Evolutionary conservation across 257 asterid genomes (phyloP).

Genomic region (Solanum dulcamara): DNA sequence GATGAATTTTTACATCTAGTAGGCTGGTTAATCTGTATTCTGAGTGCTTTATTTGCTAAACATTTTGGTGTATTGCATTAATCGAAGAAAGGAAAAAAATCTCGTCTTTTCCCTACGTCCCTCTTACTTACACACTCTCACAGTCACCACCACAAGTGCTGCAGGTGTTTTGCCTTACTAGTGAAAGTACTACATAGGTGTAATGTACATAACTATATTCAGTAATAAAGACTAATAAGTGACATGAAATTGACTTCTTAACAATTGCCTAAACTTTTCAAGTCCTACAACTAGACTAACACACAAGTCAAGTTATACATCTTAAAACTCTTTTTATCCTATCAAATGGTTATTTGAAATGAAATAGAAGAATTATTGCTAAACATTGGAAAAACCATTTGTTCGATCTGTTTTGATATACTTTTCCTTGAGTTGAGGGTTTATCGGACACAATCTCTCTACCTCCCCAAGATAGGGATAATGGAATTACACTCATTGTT

Average conservation of each 20-base stretch:
- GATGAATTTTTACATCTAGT: neutral
- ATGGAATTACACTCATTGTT: no score
- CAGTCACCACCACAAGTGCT: neutral
- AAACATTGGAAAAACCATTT: neutral
- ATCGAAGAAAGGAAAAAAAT: neutral
- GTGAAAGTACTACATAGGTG: neutral
- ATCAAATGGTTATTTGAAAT: neutral
- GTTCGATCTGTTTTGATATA: neutral
- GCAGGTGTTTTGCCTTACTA: neutral
- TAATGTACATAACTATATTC: no score
- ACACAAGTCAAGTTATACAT: neutral
- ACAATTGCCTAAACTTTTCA: neutral
- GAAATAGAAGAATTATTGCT: neutral
- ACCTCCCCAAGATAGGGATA: neutral
- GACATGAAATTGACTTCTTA: neutral
- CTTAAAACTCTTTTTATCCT: neutral
- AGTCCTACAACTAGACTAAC: neutral
- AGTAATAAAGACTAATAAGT: neutral
- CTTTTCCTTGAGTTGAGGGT: neutral
- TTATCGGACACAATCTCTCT: rapidly evolving
- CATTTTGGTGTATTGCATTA: neutral
- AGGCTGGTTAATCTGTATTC: neutral
- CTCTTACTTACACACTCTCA: no score
- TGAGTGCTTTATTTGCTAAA: neutral
- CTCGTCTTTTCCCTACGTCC: no score